A percentile compares a stretch with the other conserved stretches of the same genome.
Evolutionary conservation across 2,329 filamentous ascomycete species (phyloP).

Genomic region (Microcyclospora pomicola): DNA sequence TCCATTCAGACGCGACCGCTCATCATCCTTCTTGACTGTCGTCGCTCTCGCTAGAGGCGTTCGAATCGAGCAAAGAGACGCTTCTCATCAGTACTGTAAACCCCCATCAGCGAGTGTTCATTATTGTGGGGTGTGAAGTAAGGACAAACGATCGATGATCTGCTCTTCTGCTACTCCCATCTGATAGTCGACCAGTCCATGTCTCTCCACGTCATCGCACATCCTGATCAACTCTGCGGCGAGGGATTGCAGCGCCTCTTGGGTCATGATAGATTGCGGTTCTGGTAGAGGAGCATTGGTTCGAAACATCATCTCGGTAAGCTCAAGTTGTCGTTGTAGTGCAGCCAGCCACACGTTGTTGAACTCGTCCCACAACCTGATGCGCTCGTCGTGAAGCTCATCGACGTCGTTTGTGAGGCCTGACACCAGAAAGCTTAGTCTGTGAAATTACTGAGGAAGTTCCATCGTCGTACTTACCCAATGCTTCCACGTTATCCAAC

Average conservation of each 20-base stretch:
- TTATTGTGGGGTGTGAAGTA: background rate
- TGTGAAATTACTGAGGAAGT: slow-evolving; percentile 1
- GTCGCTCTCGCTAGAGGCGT: too few species aligned
- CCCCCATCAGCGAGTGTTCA: background rate
- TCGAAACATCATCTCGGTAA: slow-evolving; percentile 47
- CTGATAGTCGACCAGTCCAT: slow-evolving; percentile 94
- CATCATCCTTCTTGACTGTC: too few species aligned
- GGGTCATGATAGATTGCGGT: slow-evolving; percentile 51
- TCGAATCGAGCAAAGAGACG: background rate
- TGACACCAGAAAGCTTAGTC: slow-evolving; percentile 18
- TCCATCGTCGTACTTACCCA: slow-evolving; percentile 40
- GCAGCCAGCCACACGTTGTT: slow-evolving; percentile 82
- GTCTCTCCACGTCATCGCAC: slow-evolving; percentile 74
- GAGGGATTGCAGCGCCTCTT: slow-evolving; percentile 60
- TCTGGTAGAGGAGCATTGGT: slow-evolving; percentile 41
- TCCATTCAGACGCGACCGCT: too few species aligned
- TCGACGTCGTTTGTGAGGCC: slow-evolving; percentile 53
- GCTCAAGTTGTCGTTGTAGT: slow-evolving; percentile 70
- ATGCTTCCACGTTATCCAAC: slow-evolving; percentile 47
- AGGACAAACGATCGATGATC: slow-evolving; percentile 62
- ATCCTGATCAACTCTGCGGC: slow-evolving; percentile 68
- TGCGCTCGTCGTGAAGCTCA: slow-evolving; percentile 62
- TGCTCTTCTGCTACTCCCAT: slow-evolving; percentile 94
- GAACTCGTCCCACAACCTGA: slow-evolving; percentile 86
- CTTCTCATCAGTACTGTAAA: background rate